A percentile compares a stretch with the other conserved stretches of the same genome.
These are phyloP conservation scores for Nicotiana sylvestris DNA, from an alignment of 257 asterid species.

Conservation along the genomic window DNA sequence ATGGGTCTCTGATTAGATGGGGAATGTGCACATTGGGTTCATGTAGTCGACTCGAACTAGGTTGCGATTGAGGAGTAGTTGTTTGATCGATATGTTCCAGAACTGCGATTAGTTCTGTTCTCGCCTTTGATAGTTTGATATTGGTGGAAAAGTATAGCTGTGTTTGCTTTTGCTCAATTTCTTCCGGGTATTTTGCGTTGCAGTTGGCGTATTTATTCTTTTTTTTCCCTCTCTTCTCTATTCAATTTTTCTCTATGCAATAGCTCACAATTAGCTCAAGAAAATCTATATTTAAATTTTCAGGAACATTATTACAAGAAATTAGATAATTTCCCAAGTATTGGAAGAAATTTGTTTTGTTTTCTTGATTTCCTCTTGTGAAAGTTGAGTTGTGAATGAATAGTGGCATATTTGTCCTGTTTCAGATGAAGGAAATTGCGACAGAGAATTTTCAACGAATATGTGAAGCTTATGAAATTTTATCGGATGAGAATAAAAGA, in stretches of 20 bases:
- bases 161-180: neutral
- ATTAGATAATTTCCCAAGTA: neutral
- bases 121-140: neutral
- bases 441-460: constrained; percentile 96
- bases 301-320: neutral
- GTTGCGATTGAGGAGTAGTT: neutral
- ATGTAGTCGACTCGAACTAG: neutral
- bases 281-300: neutral
- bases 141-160: neutral
- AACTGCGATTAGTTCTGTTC: neutral
- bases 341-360: neutral
- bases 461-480: constrained; percentile 94
- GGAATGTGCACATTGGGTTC: neutral
- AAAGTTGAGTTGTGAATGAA: neutral
- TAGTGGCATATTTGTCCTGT: constrained; percentile 15
- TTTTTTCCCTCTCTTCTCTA: neutral
- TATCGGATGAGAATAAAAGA: constrained; percentile 73
- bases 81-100: neutral
- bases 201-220: neutral
- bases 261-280: neutral
- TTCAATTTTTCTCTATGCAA: neutral
- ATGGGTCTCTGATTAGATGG: neutral
- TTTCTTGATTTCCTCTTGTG: neutral
- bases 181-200: neutral
- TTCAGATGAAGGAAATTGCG: constrained; percentile 92